phyloP scores from a whole-genome alignment of 805 yeast species.

The Saturnispora halmiae region DNA sequence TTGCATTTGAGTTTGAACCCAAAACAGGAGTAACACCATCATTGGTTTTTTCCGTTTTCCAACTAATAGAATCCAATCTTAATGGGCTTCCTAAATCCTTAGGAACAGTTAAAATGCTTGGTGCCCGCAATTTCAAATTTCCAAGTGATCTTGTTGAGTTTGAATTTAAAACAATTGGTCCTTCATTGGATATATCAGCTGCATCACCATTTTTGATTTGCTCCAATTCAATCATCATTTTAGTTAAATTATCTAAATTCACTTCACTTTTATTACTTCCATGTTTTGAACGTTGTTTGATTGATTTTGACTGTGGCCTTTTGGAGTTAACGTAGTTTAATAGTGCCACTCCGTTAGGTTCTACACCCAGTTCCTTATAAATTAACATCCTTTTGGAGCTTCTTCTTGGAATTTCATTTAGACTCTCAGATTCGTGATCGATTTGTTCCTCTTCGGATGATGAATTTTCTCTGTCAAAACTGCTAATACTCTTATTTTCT shows the following conservation, averaged over 20 bases:
- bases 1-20: neutral
- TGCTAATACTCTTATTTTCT: no score
- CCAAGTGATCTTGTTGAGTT: constrained; percentile 3
- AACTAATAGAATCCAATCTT: neutral
- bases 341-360: constrained; percentile 4
- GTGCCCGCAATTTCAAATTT: neutral
- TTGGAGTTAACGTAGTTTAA: constrained; percentile 1
- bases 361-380: constrained; percentile 6
- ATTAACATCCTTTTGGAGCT: constrained; percentile 11
- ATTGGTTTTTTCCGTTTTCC: no score
- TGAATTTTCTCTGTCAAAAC: no score
- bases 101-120: neutral
- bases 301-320: neutral
- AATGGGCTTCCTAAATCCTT: constrained; percentile 1
- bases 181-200: neutral
- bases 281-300: neutral
- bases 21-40: no score
- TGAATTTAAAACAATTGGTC: constrained; percentile 4
- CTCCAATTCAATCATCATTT: constrained; percentile 8
- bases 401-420: constrained; percentile 12
- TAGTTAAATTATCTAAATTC: constrained; percentile 6
- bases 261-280: neutral
- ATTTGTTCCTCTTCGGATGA: neutral
- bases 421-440: neutral
- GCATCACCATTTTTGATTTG: neutral